A percentile compares a stretch with the other conserved stretches of the same genome.
Evolutionary conservation across 805 yeast species (phyloP).

Genomic region (Kodamaea fukazawae): DNA sequence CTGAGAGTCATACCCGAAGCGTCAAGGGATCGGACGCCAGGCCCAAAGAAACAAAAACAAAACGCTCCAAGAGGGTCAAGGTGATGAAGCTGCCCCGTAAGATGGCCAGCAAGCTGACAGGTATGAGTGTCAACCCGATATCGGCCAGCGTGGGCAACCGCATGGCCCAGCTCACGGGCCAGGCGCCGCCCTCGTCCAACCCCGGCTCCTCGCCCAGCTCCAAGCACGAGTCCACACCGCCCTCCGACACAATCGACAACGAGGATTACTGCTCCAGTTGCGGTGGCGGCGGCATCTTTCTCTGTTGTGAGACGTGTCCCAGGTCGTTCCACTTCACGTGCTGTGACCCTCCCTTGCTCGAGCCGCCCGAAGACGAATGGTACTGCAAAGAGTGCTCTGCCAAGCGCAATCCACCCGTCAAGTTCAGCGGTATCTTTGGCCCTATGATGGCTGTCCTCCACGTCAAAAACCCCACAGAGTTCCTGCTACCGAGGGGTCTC

Average conservation of each 20-base stretch:
- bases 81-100: conserved; percentile 6
- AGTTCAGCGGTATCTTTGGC: conserved; percentile 45
- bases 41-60: conserved; percentile 15
- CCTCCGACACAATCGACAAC: conserved; percentile 38
- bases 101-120: not conserved
- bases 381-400: conserved; percentile 73
- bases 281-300: conserved; percentile 81
- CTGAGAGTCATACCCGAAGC: not conserved
- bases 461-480: conserved; percentile 33
- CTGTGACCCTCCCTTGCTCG: conserved; percentile 85
- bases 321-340: conserved; percentile 89
- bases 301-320: conserved; percentile 95
- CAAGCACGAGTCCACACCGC: not conserved
- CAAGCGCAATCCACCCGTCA: conserved; percentile 29
- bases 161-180: no score
- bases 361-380: conserved; percentile 88
- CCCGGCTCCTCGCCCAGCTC: not conserved
- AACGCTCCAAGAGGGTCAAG: conserved; percentile 4
- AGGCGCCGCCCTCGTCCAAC: not conserved
- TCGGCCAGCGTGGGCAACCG: no score
- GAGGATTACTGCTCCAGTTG: conserved; percentile 92
- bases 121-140: not conserved
- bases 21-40: not conserved
- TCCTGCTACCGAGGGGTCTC: conserved; percentile 60
- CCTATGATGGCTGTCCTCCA: conserved; percentile 59